A percentile compares a stretch with the other conserved stretches of the same genome.
phyloP scores from a whole-genome alignment of 1,139 yeast species.

The Candida sanyaensis region DNA sequence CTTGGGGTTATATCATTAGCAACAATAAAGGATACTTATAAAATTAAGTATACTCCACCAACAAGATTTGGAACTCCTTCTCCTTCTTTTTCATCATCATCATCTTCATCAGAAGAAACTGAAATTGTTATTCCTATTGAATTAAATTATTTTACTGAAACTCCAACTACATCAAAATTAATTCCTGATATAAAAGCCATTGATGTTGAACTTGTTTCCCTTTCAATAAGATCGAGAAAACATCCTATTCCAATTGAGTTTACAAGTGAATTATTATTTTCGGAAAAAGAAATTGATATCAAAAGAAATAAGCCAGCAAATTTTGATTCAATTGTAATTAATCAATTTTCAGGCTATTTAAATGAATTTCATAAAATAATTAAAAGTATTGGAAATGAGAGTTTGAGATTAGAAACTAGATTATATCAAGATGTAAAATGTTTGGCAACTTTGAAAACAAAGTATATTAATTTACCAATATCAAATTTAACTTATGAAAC shows the following conservation, averaged over 20 bases:
- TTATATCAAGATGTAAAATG: constrained; percentile 39
- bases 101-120: constrained; percentile 16
- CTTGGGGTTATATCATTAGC: constrained; percentile 39
- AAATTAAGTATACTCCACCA: constrained; percentile 37
- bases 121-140: constrained; percentile 38
- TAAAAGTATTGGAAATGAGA: constrained; percentile 37
- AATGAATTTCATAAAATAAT: constrained; percentile 32
- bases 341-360: constrained; percentile 31
- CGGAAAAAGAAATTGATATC: constrained; percentile 24
- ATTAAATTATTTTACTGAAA: constrained; percentile 30
- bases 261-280: constrained; percentile 42
- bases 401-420: constrained; percentile 36
- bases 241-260: constrained; percentile 44
- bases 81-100: too few relatives aligned
- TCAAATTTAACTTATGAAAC: constrained; percentile 19
- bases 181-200: constrained; percentile 34
- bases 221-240: constrained; percentile 38
- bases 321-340: constrained; percentile 34
- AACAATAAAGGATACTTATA: constrained; percentile 36
- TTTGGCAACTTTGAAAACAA: constrained; percentile 36
- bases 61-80: constrained; percentile 17
- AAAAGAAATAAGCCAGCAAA: constrained; percentile 20
- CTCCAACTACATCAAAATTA: constrained; percentile 5
- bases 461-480: constrained; percentile 28
- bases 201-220: constrained; percentile 35